phyloP scores from a whole-genome alignment of 75 land plant genomes.

The Azolla pinnata region DNA sequence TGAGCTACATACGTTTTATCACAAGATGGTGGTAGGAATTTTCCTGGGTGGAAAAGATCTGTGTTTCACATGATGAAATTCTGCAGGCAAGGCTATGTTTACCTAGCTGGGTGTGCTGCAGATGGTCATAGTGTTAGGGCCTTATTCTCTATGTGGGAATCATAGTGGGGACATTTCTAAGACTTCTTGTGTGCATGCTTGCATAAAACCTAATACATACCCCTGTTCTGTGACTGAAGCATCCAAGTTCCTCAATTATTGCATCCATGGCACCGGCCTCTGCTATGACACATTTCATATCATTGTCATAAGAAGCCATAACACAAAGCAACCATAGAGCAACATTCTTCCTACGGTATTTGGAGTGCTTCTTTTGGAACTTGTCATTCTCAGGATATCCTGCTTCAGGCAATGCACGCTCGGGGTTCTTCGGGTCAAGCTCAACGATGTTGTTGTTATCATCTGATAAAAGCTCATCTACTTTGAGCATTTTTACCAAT shows the following conservation, averaged over 20 bases:
- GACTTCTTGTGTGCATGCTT: too few species aligned
- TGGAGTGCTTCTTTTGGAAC: too few species aligned
- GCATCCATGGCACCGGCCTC: constrained; percentile 47
- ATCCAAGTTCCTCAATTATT: constrained; percentile 30
- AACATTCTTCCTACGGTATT: constrained; percentile 27
- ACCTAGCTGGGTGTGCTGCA: too few species aligned
- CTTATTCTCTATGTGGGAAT: too few species aligned
- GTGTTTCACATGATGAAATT: constrained; percentile 35
- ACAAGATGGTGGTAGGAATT: neutral
- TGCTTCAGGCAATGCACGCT: neutral
- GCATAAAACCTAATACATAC: too few species aligned
- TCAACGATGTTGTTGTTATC: constrained; percentile 13
- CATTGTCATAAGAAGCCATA: constrained; percentile 32
- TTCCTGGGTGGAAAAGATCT: constrained; percentile 14
- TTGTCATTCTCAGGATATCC: too few species aligned
- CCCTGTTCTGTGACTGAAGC: too few species aligned
- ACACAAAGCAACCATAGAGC: constrained; percentile 41
- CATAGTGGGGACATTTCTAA: too few species aligned
- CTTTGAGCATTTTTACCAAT: constrained; percentile 32
- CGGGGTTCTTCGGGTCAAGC: neutral
- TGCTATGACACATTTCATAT: constrained; percentile 28
- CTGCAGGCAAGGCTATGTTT: too few species aligned
- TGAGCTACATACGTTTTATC: neutral
- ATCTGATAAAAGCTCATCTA: constrained; percentile 1
- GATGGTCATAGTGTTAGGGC: too few species aligned